A percentile compares a stretch with the other conserved stretches of the same genome.
Conservation (phyloP, 805 yeast species). For the Kodamaea leandrae region DNA sequence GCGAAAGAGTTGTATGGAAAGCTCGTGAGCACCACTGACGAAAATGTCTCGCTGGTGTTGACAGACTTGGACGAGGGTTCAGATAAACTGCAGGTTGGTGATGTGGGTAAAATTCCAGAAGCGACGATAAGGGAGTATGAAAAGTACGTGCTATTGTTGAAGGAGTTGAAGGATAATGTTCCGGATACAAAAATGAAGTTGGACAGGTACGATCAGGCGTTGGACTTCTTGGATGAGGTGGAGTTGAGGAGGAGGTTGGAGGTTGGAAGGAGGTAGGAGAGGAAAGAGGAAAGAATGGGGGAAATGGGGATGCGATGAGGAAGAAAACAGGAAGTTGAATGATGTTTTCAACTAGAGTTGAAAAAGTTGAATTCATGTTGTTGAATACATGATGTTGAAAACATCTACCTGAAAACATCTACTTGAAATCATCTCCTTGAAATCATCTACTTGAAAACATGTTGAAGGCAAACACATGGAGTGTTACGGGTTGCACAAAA, state of each 20-base stretch:
- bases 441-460: too few species aligned
- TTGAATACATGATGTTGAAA: too few species aligned
- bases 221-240: slow-evolving; percentile 25
- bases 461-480: too few species aligned
- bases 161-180: slow-evolving; percentile 31
- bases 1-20: slow-evolving; percentile 38
- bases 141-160: slow-evolving; percentile 27
- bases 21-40: slow-evolving; percentile 30
- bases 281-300: too few species aligned
- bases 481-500: too few species aligned
- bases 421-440: too few species aligned
- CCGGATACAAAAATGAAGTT: slow-evolving; percentile 38
- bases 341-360: too few species aligned
- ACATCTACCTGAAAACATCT: too few species aligned
- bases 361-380: too few species aligned
- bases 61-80: slow-evolving; percentile 21
- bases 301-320: too few species aligned
- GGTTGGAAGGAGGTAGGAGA: too few species aligned
- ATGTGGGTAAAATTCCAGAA: not conserved
- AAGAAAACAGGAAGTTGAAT: too few species aligned
- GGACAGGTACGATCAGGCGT: slow-evolving; percentile 31
- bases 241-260: not conserved
- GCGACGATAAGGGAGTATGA: slow-evolving; percentile 19
- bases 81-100: slow-evolving; percentile 5
- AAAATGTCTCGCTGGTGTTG: slow-evolving; percentile 26